Conservation (phyloP, 2,329 filamentous ascomycete species). For the Trichoderma sp. region DNA sequence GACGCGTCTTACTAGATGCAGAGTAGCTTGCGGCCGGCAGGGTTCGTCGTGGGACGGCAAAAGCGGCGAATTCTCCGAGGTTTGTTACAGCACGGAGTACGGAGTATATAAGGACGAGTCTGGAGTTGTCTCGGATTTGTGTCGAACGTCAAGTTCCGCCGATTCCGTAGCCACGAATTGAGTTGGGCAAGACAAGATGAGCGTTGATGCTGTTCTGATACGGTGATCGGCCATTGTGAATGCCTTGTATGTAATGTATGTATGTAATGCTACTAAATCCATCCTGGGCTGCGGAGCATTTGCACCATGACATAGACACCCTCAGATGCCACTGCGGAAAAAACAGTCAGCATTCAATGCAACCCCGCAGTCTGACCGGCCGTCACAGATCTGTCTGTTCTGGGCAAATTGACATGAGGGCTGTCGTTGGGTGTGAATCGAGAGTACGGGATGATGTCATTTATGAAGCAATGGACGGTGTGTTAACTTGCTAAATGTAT, state of each 20-base stretch:
- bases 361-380: not conserved
- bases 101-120: no score
- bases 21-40: not conserved
- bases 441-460: not conserved
- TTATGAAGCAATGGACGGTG: no score
- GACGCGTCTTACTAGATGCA: not conserved
- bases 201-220: not conserved
- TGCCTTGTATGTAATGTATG: no score
- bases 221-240: not conserved
- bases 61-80: not conserved
- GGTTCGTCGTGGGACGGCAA: not conserved
- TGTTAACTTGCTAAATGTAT: not conserved
- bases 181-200: not conserved
- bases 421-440: not conserved
- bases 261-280: no score
- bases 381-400: not conserved
- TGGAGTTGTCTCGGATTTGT: no score
- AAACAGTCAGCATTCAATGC: not conserved
- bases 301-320: not conserved
- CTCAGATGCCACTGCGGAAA: not conserved
- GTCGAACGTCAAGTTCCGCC: not conserved
- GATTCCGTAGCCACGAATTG: not conserved
- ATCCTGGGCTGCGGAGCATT: not conserved
- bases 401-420: not conserved
- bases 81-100: no score